Conservation (phyloP, 140 eudicot genomes). For the Senecio squalidus region DNA sequence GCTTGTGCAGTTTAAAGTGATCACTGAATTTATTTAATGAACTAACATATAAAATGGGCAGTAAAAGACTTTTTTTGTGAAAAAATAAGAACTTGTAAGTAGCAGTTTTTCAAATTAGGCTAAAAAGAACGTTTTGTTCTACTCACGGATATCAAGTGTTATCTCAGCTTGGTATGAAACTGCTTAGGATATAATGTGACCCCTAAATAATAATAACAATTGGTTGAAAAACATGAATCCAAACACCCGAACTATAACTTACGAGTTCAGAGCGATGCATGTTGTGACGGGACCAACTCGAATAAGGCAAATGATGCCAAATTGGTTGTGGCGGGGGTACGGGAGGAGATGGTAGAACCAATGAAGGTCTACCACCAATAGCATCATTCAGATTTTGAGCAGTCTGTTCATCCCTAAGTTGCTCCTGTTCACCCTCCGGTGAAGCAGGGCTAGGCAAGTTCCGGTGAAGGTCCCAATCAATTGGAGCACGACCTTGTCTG, state of each 20-base stretch:
- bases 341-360: constrained; percentile 79
- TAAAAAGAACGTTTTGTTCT: not conserved
- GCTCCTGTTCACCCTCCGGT: constrained; percentile 56
- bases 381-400: constrained; percentile 45
- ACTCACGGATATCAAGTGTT: no score
- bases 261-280: constrained; percentile 97
- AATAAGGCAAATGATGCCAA: constrained; percentile 93
- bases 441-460: constrained; percentile 66
- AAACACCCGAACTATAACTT: constrained; percentile 21
- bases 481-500: constrained; percentile 78
- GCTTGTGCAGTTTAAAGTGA: no score
- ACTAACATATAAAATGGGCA: not conserved
- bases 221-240: not conserved
- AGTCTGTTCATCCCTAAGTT: constrained; percentile 49
- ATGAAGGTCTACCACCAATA: constrained; percentile 51
- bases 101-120: not conserved
- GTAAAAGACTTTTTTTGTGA: not conserved
- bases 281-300: constrained; percentile 88
- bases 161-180: no score
- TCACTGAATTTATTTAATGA: no score
- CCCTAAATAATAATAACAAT: not conserved
- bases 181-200: no score
- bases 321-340: constrained; percentile 97
- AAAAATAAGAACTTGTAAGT: not conserved
- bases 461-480: constrained; percentile 90